Conservation (phyloP, 164 flowering plant species). For the Umbellularia californica region DNA sequence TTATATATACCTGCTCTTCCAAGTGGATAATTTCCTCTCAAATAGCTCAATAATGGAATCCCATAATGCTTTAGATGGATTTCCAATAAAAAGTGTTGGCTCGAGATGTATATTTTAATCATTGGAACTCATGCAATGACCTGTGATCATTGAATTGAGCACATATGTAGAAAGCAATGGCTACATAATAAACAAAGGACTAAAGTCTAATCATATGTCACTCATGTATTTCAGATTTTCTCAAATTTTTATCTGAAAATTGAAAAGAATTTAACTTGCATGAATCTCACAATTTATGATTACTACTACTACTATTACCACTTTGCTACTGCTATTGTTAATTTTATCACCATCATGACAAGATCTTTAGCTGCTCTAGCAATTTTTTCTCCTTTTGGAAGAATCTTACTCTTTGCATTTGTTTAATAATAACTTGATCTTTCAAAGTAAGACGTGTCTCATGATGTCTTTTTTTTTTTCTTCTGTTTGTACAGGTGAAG, state of each 20-base stretch:
- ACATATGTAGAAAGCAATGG: not conserved
- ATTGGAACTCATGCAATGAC: too few species aligned
- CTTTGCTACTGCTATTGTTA: not conserved
- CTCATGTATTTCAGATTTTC: not conserved
- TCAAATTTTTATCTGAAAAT: not conserved
- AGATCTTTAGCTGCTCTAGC: not conserved
- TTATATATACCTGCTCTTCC: too few species aligned
- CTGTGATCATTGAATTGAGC: too few species aligned
- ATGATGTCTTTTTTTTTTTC: not conserved
- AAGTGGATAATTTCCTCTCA: too few species aligned
- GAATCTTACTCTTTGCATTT: not conserved
- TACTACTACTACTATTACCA: too few species aligned
- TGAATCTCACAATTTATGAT: not conserved
- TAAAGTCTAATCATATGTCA: not conserved
- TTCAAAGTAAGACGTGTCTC: not conserved
- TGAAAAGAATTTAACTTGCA: not conserved
- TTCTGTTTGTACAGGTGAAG: slow-evolving; percentile 47
- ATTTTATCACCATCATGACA: not conserved
- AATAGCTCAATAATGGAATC: too few species aligned
- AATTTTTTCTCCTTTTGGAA: not conserved
- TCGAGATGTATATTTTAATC: too few species aligned
- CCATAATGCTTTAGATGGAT: too few species aligned
- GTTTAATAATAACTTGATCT: too few species aligned
- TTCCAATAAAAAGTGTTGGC: too few species aligned
- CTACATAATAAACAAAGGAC: not conserved